phyloP scores from a whole-genome alignment of 495 filamentous ascomycete genomes.

The Penicillium lividum region DNA sequence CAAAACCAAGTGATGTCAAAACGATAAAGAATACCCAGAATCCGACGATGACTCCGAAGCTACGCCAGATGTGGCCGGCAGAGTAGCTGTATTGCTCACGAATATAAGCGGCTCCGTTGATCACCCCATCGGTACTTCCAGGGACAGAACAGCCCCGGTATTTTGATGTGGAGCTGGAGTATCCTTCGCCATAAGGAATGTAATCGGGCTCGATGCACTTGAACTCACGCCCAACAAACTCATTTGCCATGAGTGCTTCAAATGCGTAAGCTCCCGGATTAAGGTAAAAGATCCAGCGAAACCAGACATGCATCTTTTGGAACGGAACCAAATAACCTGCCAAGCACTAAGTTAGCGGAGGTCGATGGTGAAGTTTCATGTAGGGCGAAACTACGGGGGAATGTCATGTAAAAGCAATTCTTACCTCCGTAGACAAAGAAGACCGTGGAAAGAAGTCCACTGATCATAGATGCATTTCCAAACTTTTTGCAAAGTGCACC shows the following conservation, averaged over 20 bases:
- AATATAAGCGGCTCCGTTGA: constrained; percentile 66
- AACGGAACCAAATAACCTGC: constrained; percentile 81
- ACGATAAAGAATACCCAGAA: constrained; percentile 73
- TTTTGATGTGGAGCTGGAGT: constrained; percentile 57
- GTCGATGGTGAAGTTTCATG: constrained; percentile 19
- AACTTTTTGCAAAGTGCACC: constrained; percentile 79
- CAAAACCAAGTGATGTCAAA: constrained; percentile 65
- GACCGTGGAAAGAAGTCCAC: constrained; percentile 71
- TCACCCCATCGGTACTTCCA: constrained; percentile 58
- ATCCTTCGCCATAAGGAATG: constrained; percentile 62
- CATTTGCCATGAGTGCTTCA: constrained; percentile 88
- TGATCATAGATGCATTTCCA: constrained; percentile 81
- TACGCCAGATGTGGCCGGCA: constrained; percentile 67
- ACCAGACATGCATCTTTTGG: constrained; percentile 74
- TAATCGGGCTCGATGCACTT: constrained; percentile 69
- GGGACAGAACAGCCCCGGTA: constrained; percentile 72
- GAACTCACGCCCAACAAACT: constrained; percentile 77
- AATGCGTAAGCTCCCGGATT: constrained; percentile 86
- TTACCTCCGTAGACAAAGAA: constrained; percentile 80
- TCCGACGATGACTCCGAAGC: constrained; percentile 75
- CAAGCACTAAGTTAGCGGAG: constrained; percentile 4
- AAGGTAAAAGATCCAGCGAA: constrained; percentile 87
- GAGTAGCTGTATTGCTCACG: constrained; percentile 63
- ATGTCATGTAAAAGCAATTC: neutral
- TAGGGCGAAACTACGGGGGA: constrained; percentile 6